Evolutionary conservation across 352 stramenopile species (phyloP).

Genomic region (Thalassiosira sp.): DNA sequence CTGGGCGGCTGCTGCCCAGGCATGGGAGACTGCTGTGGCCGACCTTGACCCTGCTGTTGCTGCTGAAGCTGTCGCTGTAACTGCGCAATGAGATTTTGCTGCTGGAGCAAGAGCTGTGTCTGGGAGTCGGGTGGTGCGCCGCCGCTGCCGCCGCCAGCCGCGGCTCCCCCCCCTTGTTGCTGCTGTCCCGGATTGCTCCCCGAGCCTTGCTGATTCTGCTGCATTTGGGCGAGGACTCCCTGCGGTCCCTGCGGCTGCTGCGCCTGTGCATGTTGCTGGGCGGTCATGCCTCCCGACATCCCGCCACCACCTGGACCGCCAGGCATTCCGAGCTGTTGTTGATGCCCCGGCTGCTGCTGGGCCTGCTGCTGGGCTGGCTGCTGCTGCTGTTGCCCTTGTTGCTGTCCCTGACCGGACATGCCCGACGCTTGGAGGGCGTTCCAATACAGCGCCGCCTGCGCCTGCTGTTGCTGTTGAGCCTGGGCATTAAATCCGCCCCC

Average conservation of each 20-base stretch:
- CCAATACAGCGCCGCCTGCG: constrained; percentile 18
- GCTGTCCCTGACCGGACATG: constrained; percentile 11
- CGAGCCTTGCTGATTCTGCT: background rate
- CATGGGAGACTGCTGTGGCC: constrained; percentile 5
- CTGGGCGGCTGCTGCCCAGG: constrained; percentile 3
- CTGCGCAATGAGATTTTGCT: constrained; percentile 32
- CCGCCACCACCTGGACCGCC: background rate
- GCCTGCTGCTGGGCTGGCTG: constrained; percentile 37
- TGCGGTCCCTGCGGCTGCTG: constrained; percentile 11
- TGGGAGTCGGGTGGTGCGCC: constrained; percentile 2
- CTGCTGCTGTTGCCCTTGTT: constrained; percentile 36
- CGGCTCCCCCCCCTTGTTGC: background rate
- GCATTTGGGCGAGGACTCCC: background rate
- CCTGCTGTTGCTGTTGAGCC: constrained; percentile 25
- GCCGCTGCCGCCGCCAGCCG: background rate
- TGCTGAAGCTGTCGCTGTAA: constrained; percentile 30
- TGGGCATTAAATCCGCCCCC: constrained; percentile 14
- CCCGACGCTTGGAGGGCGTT: constrained; percentile 34
- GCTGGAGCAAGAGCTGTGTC: constrained; percentile 23
- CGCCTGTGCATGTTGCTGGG: background rate
- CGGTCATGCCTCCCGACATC: background rate
- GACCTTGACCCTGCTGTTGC: constrained; percentile 5
- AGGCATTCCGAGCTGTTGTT: background rate
- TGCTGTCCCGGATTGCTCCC: background rate
- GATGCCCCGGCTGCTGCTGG: constrained; percentile 16